Evolutionary conservation across 1,284 basidiomycete genomes (phyloP).

Genomic region (Gymnopus androsaceus): DNA sequence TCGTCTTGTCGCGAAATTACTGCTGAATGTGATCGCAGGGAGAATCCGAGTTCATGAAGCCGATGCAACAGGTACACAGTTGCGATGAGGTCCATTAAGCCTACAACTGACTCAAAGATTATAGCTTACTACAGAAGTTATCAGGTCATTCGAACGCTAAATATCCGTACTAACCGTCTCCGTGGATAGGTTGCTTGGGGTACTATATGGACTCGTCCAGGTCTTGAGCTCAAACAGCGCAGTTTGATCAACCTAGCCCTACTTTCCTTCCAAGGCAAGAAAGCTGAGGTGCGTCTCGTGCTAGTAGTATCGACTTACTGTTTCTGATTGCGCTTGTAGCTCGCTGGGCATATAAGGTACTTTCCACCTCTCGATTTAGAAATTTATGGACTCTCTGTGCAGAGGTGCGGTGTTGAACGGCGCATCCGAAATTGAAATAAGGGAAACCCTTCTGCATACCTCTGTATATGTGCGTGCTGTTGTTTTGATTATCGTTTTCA

Average conservation of each 20-base stretch:
- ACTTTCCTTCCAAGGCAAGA: conserved; percentile 41
- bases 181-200: conserved; percentile 37
- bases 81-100: neutral
- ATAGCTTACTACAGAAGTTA: conserved; percentile 38
- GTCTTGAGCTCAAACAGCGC: conserved; percentile 43
- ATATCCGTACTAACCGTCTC: conserved; percentile 15
- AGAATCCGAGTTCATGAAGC: conserved; percentile 44
- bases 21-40: conserved; percentile 23
- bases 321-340: conserved; percentile 22
- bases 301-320: neutral
- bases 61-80: conserved; percentile 40
- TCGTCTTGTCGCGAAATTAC: neutral
- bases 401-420: conserved; percentile 44
- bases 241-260: conserved; percentile 45
- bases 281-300: conserved; percentile 35
- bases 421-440: conserved; percentile 40
- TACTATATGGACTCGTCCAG: conserved; percentile 45
- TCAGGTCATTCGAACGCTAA: conserved; percentile 16
- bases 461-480: conserved; percentile 32
- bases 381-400: neutral
- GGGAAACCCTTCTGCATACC: conserved; percentile 42
- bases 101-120: neutral
- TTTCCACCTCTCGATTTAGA: neutral
- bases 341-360: conserved; percentile 40
- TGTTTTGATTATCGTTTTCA: neutral